Percentiles rank a stretch among this genome's conserved stretches.
Conservation (phyloP, 352 stramenopile species). For the Phytophthora fragariae region DNA sequence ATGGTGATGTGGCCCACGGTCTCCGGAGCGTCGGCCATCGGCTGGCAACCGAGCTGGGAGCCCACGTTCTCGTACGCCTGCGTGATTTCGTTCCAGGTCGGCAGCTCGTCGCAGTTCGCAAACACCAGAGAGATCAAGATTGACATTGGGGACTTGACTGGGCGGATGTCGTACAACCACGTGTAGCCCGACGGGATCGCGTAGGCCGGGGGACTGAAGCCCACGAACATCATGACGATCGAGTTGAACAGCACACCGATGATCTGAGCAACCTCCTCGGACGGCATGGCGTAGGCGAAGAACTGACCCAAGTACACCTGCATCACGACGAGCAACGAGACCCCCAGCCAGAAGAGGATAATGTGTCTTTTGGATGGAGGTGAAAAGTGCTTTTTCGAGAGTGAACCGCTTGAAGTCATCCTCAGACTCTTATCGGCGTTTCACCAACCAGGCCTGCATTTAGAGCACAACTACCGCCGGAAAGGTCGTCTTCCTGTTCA, state of each 20-base stretch:
- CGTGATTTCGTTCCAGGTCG: constrained; percentile 26
- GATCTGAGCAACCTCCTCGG: constrained; percentile 41
- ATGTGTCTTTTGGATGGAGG: background rate
- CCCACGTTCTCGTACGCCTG: constrained; percentile 32
- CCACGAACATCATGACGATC: constrained; percentile 50
- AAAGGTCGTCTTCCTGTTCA: no score
- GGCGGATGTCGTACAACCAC: constrained; percentile 51
- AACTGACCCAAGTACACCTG: constrained; percentile 46
- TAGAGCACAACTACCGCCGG: no score
- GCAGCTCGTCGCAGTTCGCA: constrained; percentile 34
- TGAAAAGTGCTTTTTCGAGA: no score
- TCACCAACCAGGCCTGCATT: no score
- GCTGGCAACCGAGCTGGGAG: constrained; percentile 32
- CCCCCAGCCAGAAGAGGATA: constrained; percentile 39
- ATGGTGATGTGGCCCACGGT: constrained; percentile 35
- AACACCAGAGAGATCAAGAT: constrained; percentile 42
- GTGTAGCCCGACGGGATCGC: constrained; percentile 38
- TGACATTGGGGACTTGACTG: constrained; percentile 35
- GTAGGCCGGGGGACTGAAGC: constrained; percentile 38
- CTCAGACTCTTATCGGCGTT: no score
- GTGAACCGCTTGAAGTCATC: no score
- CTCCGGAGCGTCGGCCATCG: constrained; percentile 27
- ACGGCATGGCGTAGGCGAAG: constrained; percentile 39
- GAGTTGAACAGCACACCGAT: constrained; percentile 41
- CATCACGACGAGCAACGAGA: constrained; percentile 50